A percentile compares a stretch with the other conserved stretches of the same genome.
Conservation (phyloP, 1,284 basidiomycete species). For the Cryptococcus wingfieldii region DNA sequence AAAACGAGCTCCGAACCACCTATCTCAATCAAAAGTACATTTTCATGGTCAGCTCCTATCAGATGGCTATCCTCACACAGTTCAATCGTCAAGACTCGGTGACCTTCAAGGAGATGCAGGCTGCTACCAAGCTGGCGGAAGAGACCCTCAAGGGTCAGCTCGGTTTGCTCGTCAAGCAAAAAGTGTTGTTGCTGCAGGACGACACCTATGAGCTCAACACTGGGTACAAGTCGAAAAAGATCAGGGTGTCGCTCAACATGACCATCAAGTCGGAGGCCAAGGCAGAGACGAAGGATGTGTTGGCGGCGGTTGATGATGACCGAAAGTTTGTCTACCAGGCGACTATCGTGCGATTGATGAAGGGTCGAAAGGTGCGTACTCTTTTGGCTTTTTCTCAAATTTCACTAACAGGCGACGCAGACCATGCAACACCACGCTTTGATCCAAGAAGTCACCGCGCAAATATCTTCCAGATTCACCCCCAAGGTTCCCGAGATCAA, state of each 20-base stretch:
- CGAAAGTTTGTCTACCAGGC: slow-evolving; percentile 96
- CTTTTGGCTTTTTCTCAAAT: neutral
- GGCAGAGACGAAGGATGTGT: slow-evolving; percentile 81
- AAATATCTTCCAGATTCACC: slow-evolving; percentile 62
- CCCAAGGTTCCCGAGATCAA: slow-evolving; percentile 47
- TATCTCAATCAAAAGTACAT: slow-evolving; percentile 94
- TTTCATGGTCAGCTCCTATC: slow-evolving; percentile 90
- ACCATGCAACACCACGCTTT: slow-evolving; percentile 93
- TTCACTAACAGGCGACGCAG: slow-evolving; percentile 46
- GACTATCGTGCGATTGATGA: slow-evolving; percentile 97
- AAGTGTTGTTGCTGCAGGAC: slow-evolving; percentile 84
- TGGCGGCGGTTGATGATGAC: slow-evolving; percentile 96
- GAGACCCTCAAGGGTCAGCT: slow-evolving; percentile 81
- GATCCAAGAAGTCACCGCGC: slow-evolving; percentile 89
- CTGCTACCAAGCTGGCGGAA: slow-evolving; percentile 78
- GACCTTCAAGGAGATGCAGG: slow-evolving; percentile 70
- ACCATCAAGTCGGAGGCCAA: slow-evolving; percentile 94
- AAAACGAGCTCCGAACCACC: slow-evolving; percentile 91
- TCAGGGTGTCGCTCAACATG: slow-evolving; percentile 82
- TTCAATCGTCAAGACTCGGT: slow-evolving; percentile 89
- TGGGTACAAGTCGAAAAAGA: slow-evolving; percentile 96
- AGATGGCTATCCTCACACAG: slow-evolving; percentile 89
- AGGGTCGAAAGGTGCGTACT: slow-evolving; percentile 66
- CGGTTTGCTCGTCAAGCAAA: slow-evolving; percentile 78
- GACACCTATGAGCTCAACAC: slow-evolving; percentile 68